Base-by-base conservation (phyloP, 192 early-diverging fungal species). In the Backusella macrospora region DNA sequence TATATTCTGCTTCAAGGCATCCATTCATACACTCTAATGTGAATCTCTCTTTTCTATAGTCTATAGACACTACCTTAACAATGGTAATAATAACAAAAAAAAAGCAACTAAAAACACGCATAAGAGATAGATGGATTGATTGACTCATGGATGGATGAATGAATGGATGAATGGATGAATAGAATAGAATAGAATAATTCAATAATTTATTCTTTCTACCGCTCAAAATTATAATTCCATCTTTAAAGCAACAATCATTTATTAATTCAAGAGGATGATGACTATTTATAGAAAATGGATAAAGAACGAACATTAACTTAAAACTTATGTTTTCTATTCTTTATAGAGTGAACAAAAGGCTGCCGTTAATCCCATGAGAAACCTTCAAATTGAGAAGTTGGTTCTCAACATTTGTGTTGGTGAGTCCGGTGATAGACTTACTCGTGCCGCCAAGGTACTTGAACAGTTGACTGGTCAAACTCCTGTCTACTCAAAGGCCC, bases 361-460 rank as follows among this genome's bases (percentile, higher is more conserved):
- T 83, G 86, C 88, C 79, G 81, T 86, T 72, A 98, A 99, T 93
- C 85, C 89, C 81, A 99, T 99, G 97, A 91, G 93, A 79, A 96
- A 94, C 84, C 94, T 99, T 72, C 89, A 90, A 80, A 94, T 99
- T 81, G 98, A 99, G 89, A 99, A 99, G 93, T 95, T 99, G 86
- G 96, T 97, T 85, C 93, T 99, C 86, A 99, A 99, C 94, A 99
- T 99, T 85, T 98, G 94, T 83, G 98, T 99, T 62, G 98, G 98
- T 74, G 97, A 98, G 87, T 97, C 96, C 80, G 97, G 97, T 78
- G 98, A 99, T 92, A 92, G 96, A 87, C 90, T 99, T 68, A 99
- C 98, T 78, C 94, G 98, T 92, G 98, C 98, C 78, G 94, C 95
- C 85, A 99, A 99, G 94, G 98, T 99, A 81, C 90, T 99, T 65